Conservation (phyloP, 2,329 filamentous ascomycete genomes). For the Neoascochyta sp. region DNA sequence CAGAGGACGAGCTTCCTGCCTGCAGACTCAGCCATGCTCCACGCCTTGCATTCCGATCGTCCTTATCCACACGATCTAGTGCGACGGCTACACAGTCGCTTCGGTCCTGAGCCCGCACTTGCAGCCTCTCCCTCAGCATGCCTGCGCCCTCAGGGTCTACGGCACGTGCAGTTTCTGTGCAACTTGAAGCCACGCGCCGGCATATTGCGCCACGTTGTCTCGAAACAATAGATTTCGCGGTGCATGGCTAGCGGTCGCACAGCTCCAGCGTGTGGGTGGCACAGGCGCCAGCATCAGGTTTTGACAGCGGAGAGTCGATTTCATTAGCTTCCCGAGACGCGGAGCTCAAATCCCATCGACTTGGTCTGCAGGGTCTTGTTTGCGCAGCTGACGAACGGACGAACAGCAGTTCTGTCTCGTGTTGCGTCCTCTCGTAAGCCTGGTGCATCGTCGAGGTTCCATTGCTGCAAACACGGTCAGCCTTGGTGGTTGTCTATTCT, state of each 20-base stretch:
- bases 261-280: constrained; percentile 9
- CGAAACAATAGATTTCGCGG: constrained; percentile 26
- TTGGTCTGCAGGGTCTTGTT: constrained; percentile 8
- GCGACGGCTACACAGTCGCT: constrained; percentile 6
- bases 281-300: constrained; percentile 11
- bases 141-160: constrained; percentile 10
- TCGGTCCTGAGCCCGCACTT: constrained; percentile 4
- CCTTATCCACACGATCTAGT: constrained; percentile 18
- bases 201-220: constrained; percentile 21
- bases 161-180: constrained; percentile 21
- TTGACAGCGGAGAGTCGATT: constrained; percentile 14
- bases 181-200: constrained; percentile 14
- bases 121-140: constrained; percentile 6
- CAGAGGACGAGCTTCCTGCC: constrained; percentile 4
- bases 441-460: too few species aligned
- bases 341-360: neutral
- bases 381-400: neutral
- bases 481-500: too few species aligned
- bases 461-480: too few species aligned
- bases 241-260: constrained; percentile 37
- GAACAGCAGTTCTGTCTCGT: too few species aligned
- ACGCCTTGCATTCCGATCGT: constrained; percentile 12
- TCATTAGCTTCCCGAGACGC: constrained; percentile 4
- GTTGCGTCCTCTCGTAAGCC: too few species aligned
- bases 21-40: constrained; percentile 10